Evolutionary conservation across 495 filamentous ascomycete genomes (phyloP).

Genomic region (Clohesyomyces aquaticus): DNA sequence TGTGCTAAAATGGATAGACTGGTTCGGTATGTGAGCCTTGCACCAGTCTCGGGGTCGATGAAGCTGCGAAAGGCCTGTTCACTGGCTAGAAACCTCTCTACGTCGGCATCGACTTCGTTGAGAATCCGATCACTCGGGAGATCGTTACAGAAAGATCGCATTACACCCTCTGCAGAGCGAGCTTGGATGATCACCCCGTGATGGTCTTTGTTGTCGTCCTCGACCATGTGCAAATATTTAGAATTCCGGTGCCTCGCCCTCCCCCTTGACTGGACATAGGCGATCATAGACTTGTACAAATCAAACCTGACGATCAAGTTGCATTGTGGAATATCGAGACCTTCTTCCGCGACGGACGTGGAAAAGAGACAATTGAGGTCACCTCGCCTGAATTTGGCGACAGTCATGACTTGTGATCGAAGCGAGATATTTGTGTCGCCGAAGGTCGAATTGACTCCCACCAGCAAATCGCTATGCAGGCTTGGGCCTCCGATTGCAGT

Average conservation of each 20-base stretch:
- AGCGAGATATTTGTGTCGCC: conserved; percentile 66
- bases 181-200: conserved; percentile 60
- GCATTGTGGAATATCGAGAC: conserved; percentile 94
- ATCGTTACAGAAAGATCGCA: conserved; percentile 74
- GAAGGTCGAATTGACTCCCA: conserved; percentile 58
- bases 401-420: conserved; percentile 73
- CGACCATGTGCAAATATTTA: conserved; percentile 81
- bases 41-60: conserved; percentile 68
- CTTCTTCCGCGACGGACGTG: conserved; percentile 92
- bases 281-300: conserved; percentile 87
- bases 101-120: conserved; percentile 60
- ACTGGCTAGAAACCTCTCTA: conserved; percentile 59
- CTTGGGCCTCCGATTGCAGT: conserved; percentile 58
- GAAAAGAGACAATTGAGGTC: conserved; percentile 86
- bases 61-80: conserved; percentile 62
- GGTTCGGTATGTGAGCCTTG: conserved; percentile 77
- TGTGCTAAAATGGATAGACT: conserved; percentile 68
- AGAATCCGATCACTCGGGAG: conserved; percentile 78
- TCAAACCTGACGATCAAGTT: conserved; percentile 89
- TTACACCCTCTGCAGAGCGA: conserved; percentile 54
- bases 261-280: conserved; percentile 95
- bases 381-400: conserved; percentile 77
- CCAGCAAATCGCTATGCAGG: conserved; percentile 67
- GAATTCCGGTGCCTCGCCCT: conserved; percentile 78
- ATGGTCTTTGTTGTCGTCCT: conserved; percentile 67